Percentiles rank a stretch among this genome's conserved stretches.
phyloP scores from a whole-genome alignment of 2,329 filamentous ascomycete genomes.

The Colletotrichum navitas region DNA sequence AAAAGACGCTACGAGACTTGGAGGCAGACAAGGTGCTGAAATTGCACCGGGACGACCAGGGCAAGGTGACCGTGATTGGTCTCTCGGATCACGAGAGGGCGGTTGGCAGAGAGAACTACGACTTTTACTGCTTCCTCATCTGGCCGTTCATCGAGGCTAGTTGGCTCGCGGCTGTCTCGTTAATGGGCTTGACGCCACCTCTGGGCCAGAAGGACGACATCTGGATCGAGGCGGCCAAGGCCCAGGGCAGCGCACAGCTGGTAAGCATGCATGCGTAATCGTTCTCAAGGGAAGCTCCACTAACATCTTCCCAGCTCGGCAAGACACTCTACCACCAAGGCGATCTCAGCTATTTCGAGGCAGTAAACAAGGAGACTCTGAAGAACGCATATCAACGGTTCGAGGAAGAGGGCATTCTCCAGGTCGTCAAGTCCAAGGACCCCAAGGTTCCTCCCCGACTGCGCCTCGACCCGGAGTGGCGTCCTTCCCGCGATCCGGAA shows the following conservation, averaged over 20 bases:
- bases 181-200: constrained; percentile 88
- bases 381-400: constrained; percentile 93
- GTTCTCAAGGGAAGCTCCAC: not conserved
- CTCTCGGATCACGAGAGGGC: constrained; percentile 81
- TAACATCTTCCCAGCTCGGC: constrained; percentile 71
- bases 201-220: constrained; percentile 67
- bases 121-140: constrained; percentile 98
- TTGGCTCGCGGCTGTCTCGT: constrained; percentile 90
- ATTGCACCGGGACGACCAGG: constrained; percentile 68
- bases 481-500: constrained; percentile 71
- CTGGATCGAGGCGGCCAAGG: constrained; percentile 84
- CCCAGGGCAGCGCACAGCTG: constrained; percentile 84
- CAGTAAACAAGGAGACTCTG: constrained; percentile 97
- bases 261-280: constrained; percentile 59
- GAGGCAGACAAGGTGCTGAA: constrained; percentile 84
- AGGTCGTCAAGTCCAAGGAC: constrained; percentile 78
- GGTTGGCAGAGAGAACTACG: constrained; percentile 91
- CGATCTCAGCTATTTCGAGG: constrained; percentile 96
- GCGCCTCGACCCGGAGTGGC: constrained; percentile 80
- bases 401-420: constrained; percentile 89
- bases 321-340: constrained; percentile 98
- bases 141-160: constrained; percentile 98
- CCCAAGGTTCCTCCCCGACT: constrained; percentile 72
- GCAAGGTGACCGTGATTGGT: constrained; percentile 75
- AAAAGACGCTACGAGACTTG: constrained; percentile 81